Evolutionary conservation across 352 stramenopile species (phyloP).

Genomic region (Nothophytophthora sp.): DNA sequence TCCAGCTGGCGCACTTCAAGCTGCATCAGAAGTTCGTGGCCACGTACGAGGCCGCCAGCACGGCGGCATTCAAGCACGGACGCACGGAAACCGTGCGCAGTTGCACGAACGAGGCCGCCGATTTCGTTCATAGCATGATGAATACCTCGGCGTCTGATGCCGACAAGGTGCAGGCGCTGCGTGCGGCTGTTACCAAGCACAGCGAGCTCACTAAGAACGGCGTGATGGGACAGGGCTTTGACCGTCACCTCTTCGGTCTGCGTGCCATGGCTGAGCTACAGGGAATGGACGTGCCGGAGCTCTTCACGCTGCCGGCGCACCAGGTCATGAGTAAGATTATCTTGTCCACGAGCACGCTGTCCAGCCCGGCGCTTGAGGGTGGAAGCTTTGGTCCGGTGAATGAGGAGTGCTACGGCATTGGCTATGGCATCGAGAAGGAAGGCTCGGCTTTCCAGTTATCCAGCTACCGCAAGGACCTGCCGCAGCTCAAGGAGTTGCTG

Average conservation of each 20-base stretch:
- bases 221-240: constrained; percentile 90
- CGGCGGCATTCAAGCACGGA: constrained; percentile 91
- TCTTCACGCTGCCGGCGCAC: constrained; percentile 83
- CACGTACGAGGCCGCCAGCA: constrained; percentile 90
- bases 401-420: constrained; percentile 89
- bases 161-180: constrained; percentile 71
- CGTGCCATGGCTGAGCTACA: constrained; percentile 70
- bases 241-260: constrained; percentile 86
- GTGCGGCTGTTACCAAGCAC: constrained; percentile 84
- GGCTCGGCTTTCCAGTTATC: constrained; percentile 87
- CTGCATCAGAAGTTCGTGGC: constrained; percentile 79
- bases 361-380: constrained; percentile 79
- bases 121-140: constrained; percentile 77
- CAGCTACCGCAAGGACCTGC: constrained; percentile 80
- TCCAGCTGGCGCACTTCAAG: constrained; percentile 89
- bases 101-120: constrained; percentile 84
- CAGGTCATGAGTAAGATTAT: constrained; percentile 89
- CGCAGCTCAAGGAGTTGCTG: constrained; percentile 71
- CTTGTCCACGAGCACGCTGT: constrained; percentile 90
- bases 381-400: constrained; percentile 91
- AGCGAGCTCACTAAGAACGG: constrained; percentile 89
- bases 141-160: constrained; percentile 43
- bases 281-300: constrained; percentile 54
- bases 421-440: constrained; percentile 86
- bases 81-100: constrained; percentile 90